These are phyloP conservation scores for Rhododendron mucronatum DNA, from an alignment of 148 eudicot genomes.

Conservation along the genomic window DNA sequence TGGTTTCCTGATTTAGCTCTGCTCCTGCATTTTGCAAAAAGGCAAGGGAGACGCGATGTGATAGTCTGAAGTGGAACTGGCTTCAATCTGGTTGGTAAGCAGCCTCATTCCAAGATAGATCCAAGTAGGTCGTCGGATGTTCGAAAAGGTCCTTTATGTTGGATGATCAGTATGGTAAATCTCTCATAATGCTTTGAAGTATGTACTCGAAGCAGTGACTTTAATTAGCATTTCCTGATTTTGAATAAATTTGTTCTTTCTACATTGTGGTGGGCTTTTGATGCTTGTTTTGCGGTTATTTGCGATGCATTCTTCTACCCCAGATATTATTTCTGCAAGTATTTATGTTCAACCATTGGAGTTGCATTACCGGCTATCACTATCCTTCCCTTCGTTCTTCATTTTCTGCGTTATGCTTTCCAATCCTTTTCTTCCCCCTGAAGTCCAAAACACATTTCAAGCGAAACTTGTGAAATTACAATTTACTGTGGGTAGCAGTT, in stretches of 20 bases:
- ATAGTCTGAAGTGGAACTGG: neutral
- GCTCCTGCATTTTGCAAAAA: neutral
- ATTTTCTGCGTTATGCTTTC: neutral
- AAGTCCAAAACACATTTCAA: no score
- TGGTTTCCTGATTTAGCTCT: slow-evolving; percentile 47
- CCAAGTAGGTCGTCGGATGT: neutral
- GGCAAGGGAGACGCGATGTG: no score
- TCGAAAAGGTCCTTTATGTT: neutral
- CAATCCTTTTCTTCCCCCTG: neutral
- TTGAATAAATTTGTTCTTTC: neutral
- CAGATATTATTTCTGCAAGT: neutral
- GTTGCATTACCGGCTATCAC: neutral
- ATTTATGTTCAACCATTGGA: neutral
- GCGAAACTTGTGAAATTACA: no score
- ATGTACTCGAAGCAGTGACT: neutral
- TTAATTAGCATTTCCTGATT: neutral
- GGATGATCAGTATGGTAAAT: neutral
- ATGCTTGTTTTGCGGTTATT: neutral
- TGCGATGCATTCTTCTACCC: neutral
- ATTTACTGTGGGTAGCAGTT: no score
- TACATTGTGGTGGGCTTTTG: neutral
- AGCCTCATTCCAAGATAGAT: neutral
- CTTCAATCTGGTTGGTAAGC: neutral
- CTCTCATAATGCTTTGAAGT: neutral
- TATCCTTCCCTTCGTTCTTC: neutral